Percentiles rank a stretch among this genome's conserved stretches.
phyloP scores from a whole-genome alignment of 345 rosid genomes.

The Pistacia vera region DNA sequence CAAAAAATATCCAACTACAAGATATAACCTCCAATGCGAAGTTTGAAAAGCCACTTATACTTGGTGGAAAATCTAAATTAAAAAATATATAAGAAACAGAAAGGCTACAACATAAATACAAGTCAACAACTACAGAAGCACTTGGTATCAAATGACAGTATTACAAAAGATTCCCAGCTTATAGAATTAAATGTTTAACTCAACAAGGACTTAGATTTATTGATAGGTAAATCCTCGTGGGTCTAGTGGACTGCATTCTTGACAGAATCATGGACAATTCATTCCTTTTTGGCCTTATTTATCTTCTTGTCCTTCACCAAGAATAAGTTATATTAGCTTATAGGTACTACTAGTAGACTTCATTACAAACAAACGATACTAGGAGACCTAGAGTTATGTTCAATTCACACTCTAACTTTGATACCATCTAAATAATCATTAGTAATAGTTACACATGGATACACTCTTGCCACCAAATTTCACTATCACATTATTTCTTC shows the following conservation, averaged over 20 bases:
- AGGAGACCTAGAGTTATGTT: background rate
- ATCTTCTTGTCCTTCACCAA: background rate
- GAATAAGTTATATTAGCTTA: background rate
- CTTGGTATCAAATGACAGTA: too few relatives aligned
- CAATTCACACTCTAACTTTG: background rate
- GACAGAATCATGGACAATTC: background rate
- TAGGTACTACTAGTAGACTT: background rate
- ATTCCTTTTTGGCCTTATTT: background rate
- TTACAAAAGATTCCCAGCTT: too few relatives aligned
- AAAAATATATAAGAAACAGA: background rate
- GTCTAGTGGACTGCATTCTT: background rate
- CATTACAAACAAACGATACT: background rate
- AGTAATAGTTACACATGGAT: background rate
- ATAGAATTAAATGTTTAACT: too few relatives aligned
- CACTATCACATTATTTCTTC: background rate
- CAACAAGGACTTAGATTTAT: too few relatives aligned
- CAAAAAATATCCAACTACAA: background rate
- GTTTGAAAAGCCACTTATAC: too few relatives aligned
- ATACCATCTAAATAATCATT: background rate
- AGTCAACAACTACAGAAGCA: background rate
- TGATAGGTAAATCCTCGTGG: background rate
- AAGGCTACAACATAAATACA: background rate
- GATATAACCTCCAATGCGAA: background rate
- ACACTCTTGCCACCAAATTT: background rate
- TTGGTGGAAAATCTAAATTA: background rate